These are phyloP conservation scores for Papiliotrema flavescens DNA, from an alignment of 1,284 basidiomycete species.

Conservation along the genomic window DNA sequence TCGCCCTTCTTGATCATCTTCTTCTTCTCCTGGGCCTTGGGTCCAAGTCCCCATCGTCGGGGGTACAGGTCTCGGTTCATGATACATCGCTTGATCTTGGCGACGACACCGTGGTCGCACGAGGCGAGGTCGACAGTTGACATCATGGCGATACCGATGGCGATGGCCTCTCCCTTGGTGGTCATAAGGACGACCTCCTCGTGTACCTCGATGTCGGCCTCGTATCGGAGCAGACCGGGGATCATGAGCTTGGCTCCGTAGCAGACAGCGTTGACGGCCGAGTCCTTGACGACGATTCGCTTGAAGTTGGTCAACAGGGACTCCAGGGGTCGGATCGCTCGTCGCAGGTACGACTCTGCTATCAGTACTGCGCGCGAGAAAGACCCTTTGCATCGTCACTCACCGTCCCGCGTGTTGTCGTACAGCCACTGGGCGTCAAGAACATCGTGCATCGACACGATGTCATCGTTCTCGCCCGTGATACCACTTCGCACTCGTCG, in stretches of 20 bases:
- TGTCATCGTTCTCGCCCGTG: conserved; percentile 94
- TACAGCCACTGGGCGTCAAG: conserved; percentile 98
- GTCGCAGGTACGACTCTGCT: conserved; percentile 89
- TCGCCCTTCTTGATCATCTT: conserved; percentile 95
- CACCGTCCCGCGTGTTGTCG: conserved; percentile 97
- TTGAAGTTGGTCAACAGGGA: conserved; percentile 94
- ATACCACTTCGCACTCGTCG: conserved; percentile 92
- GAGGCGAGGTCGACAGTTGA: conserved; percentile 96
- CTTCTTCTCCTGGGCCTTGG: conserved; percentile 95
- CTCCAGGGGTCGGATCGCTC: conserved; percentile 92
- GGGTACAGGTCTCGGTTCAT: conserved; percentile 99
- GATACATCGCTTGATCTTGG: conserved; percentile 98
- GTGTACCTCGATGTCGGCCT: conserved; percentile 89
- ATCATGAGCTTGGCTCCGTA: conserved; percentile 99
- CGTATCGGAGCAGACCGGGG: conserved; percentile 94
- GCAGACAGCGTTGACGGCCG: conserved; percentile 98
- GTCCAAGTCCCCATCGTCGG: conserved; percentile 95
- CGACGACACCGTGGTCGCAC: conserved; percentile 98
- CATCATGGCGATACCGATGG: conserved; percentile 97
- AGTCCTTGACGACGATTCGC: conserved; percentile 98
- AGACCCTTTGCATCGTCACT: conserved; percentile 25
- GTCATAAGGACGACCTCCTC: conserved; percentile 99
- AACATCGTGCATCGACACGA: conserved; percentile 99
- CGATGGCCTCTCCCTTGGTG: conserved; percentile 99
- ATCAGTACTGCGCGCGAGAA: background rate